Evolutionary conservation across 108 stramenopile genomes (phyloP), one percentile per base, ranked within the genome.

Genomic region (Conticribra weissflogii): DNA sequence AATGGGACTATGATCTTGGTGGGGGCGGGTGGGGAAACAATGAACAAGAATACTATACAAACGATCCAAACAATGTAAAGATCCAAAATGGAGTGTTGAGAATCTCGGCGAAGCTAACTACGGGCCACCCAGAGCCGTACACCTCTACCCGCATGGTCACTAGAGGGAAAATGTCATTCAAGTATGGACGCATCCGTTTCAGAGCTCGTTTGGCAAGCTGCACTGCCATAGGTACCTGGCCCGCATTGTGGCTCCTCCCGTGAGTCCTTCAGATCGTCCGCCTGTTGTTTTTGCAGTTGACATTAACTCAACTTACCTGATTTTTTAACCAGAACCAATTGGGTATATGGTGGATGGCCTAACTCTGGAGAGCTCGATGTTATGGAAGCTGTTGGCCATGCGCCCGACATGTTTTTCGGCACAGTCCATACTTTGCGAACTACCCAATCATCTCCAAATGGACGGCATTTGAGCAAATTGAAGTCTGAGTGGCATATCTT

Each of bases 331-430:
- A 29, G 36, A 5, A 41, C 27, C 22, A 1, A 2, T 32, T 19
- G 27, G 17, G 17, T 28, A 0, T 77, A 68, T 57, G 76, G 82
- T 45, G 49, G 30, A 18, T 83, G 82, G 82, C 82, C 82, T 22
- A 51, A 32, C 0, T 74, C 72, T 25, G 82, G 82, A 17, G 82
- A 83, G 53, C 78, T 83, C 28, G 82, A 83, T 54, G 61, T 79
- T 19, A 69, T 83, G 82, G 82, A 83, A 51, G 47, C 76, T 27
- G 63, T 78, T 33, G 82, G 82, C 4, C 54, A 77, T n/a, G 82
- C 58, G 34, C 32, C 31, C 1, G 47, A 74, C 30, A 51, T 3
- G 29, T 56, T 78, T 28, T 50, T 49, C 57, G 78, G 68, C 19
- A 72, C 58, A 27, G 63, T 75, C 18, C 78, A 79, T 41, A 75